Evolutionary conservation across 2,329 filamentous ascomycete species (phyloP).

Genomic region (Tolypocladium tropicale): DNA sequence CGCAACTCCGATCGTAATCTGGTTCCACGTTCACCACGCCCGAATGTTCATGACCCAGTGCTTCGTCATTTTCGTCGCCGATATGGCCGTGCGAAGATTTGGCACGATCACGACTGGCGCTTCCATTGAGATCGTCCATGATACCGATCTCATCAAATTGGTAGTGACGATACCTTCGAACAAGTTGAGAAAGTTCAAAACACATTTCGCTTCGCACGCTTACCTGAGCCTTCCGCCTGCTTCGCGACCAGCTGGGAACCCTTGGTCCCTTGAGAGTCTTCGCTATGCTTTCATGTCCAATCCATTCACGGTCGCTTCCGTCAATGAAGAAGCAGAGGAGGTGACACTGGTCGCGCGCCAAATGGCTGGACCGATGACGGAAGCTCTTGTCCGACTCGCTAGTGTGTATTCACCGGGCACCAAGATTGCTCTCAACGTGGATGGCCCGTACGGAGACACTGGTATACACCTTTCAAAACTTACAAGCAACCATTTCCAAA

Average conservation of each 20-base stretch:
- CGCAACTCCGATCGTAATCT: background rate
- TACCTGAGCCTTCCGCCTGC: background rate
- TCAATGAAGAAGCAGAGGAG: background rate
- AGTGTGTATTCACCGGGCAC: background rate
- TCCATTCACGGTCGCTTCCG: background rate
- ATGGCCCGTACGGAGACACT: background rate
- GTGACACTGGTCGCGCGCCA: background rate
- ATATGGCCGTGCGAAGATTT: background rate
- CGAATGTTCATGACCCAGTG: background rate
- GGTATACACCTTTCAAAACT: background rate
- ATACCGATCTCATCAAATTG: background rate
- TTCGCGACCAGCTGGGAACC: background rate
- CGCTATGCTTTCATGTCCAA: background rate
- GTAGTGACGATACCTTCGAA: background rate
- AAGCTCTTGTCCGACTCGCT: background rate
- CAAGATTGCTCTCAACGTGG: background rate
- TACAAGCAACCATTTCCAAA: background rate
- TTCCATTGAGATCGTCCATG: background rate
- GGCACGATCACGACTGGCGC: background rate
- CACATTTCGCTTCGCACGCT: background rate
- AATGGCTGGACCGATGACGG: background rate
- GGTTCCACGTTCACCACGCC: background rate
- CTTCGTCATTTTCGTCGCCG: background rate
- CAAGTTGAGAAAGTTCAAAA: background rate
- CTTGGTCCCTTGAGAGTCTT: background rate